A percentile compares a stretch with the other conserved stretches of the same genome.
Evolutionary conservation across 2,329 filamentous ascomycete species (phyloP).

Genomic region (Cladosporium sphaerospermum): DNA sequence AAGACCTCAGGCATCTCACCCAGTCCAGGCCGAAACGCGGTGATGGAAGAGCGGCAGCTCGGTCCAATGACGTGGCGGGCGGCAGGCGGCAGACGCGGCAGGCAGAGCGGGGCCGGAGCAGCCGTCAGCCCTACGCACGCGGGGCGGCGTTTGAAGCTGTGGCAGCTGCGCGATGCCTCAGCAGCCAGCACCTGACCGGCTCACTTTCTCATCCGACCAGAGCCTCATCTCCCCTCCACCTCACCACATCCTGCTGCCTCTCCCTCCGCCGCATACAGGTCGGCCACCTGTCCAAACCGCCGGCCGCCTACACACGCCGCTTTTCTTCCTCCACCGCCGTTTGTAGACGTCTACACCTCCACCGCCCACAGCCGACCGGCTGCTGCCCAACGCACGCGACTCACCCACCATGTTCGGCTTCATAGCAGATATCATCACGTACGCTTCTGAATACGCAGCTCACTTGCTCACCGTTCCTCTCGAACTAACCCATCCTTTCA

Average conservation of each 20-base stretch:
- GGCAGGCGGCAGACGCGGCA: background rate
- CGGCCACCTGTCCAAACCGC: background rate
- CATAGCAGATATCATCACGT: conserved; percentile 72
- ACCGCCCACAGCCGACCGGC: background rate
- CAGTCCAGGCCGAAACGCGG: no score
- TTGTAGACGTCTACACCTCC: no score
- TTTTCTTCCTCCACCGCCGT: no score
- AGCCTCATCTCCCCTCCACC: background rate
- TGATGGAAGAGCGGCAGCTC: no score
- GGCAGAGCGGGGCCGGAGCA: background rate
- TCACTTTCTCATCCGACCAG: background rate
- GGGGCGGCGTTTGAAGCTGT: no score
- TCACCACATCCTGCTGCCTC: conserved; percentile 6
- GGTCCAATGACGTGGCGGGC: no score
- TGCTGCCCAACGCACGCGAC: background rate
- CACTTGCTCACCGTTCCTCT: background rate
- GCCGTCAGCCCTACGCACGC: no score
- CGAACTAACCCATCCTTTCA: conserved; percentile 19
- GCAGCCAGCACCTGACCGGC: no score
- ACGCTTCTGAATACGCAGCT: conserved; percentile 33
- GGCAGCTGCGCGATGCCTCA: no score
- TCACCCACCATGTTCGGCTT: conserved; percentile 40
- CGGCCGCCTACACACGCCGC: no score
- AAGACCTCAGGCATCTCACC: no score
- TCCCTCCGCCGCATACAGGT: background rate